Evolutionary conservation across 495 filamentous ascomycete genomes (phyloP).

Genomic region (Pseudomonodictys pantanalensis): DNA sequence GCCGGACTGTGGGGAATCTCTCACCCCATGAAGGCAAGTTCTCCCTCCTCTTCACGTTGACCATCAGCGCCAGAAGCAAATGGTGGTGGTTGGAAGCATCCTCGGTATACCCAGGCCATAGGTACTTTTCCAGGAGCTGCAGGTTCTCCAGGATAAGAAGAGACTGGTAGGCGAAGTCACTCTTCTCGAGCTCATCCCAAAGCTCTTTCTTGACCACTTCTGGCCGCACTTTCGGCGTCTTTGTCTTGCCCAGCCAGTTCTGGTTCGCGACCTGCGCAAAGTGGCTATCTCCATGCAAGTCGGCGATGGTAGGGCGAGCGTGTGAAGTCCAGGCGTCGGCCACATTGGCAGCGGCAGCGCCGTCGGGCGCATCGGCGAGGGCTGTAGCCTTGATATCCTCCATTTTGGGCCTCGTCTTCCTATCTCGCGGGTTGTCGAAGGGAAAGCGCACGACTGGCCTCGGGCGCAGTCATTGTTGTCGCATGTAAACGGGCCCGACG

Average conservation of each 20-base stretch:
- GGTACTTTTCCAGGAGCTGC: slow-evolving; percentile 86
- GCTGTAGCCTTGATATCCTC: slow-evolving; percentile 13
- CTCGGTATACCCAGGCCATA: slow-evolving; percentile 92
- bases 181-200: slow-evolving; percentile 84
- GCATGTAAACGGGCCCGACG: not conserved
- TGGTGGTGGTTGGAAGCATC: slow-evolving; percentile 88
- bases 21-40: slow-evolving; percentile 81
- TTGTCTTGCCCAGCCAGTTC: slow-evolving; percentile 73
- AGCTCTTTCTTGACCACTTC: slow-evolving; percentile 85
- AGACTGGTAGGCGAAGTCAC: slow-evolving; percentile 70
- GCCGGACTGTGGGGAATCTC: not conserved
- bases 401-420: slow-evolving; percentile 10
- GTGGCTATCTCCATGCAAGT: slow-evolving; percentile 72
- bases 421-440: not conserved
- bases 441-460: not conserved
- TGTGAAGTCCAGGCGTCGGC: slow-evolving; percentile 8
- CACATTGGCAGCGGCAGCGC: not conserved
- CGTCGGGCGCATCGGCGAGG: not conserved
- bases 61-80: slow-evolving; percentile 75
- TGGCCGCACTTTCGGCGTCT: slow-evolving; percentile 71
- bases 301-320: slow-evolving; percentile 48
- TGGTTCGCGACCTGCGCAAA: slow-evolving; percentile 80
- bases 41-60: slow-evolving; percentile 85
- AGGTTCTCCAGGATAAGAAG: slow-evolving; percentile 84
- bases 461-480: slow-evolving; percentile 17